Conservation (phyloP, 768 basidiomycete species). For the Agrocybe praecox region DNA sequence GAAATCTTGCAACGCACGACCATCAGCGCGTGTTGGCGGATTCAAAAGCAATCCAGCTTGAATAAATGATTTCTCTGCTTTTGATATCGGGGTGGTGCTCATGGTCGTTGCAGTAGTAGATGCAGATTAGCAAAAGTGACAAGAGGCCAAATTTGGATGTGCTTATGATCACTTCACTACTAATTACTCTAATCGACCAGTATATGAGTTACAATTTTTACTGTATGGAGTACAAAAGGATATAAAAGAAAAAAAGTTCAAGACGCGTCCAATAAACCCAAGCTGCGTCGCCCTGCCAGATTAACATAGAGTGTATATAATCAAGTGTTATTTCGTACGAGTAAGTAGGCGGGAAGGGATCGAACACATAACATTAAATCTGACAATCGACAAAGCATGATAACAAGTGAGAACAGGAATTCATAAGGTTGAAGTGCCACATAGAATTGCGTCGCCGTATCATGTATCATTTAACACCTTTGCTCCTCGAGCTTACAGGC, state of each 20-base stretch:
- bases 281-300: not conserved
- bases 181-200: not conserved
- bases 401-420: not conserved
- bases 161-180: not conserved
- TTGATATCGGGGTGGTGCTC: slow-evolving; percentile 53
- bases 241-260: not conserved
- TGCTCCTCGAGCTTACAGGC: slow-evolving; percentile 16
- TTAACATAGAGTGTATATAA: not conserved
- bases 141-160: not conserved
- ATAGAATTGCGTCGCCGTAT: not conserved
- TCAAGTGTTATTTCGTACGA: not conserved
- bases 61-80: slow-evolving; percentile 80
- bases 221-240: not conserved
- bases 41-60: slow-evolving; percentile 60
- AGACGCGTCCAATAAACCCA: not conserved
- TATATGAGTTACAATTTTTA: not conserved
- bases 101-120: slow-evolving; percentile 3
- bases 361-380: not conserved
- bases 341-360: not conserved
- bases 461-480: slow-evolving; percentile 19
- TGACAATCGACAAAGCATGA: not conserved
- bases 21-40: slow-evolving; percentile 75
- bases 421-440: not conserved
- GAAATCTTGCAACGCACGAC: slow-evolving; percentile 67
- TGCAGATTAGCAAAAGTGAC: too few relatives aligned